These are phyloP conservation scores for Coemansia interrupta DNA, from an alignment of 192 early-diverging fungal species.

Conservation along the genomic window DNA sequence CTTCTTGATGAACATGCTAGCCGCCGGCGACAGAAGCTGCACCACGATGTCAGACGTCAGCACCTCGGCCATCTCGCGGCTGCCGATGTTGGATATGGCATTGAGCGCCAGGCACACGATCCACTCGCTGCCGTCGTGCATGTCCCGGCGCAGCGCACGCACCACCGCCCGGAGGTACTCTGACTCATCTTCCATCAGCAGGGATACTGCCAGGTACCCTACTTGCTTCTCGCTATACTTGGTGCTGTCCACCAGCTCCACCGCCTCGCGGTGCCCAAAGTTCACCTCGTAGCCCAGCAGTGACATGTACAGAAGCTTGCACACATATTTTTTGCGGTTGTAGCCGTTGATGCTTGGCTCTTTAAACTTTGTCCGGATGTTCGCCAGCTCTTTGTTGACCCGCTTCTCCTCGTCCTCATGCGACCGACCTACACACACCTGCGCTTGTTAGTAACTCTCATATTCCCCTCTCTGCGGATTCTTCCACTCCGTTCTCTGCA, in stretches of 20 bases:
- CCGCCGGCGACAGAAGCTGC: constrained; percentile 78
- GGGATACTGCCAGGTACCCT: constrained; percentile 92
- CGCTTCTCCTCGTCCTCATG: constrained; percentile 96
- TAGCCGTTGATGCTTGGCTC: constrained; percentile 91
- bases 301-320: constrained; percentile 99
- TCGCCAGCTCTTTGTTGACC: constrained; percentile 99
- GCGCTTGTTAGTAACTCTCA: background rate
- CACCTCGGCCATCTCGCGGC: constrained; percentile 84
- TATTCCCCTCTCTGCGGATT: background rate
- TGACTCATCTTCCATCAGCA: constrained; percentile 85
- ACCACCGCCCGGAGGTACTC: constrained; percentile 81
- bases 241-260: constrained; percentile 80
- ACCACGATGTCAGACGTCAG: constrained; percentile 79
- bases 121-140: constrained; percentile 81
- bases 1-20: constrained; percentile 88
- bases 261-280: constrained; percentile 96
- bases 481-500: background rate
- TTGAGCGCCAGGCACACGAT: constrained; percentile 89
- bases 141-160: constrained; percentile 83
- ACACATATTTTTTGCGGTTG: constrained; percentile 99
- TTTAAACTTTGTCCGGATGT: constrained; percentile 97
- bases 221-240: constrained; percentile 99
- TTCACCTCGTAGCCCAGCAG: constrained; percentile 98
- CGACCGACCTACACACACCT: constrained; percentile 69
- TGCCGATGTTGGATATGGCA: constrained; percentile 95